phyloP scores from a whole-genome alignment of 208 protist species.

The Trypanosoma vivax region DNA sequence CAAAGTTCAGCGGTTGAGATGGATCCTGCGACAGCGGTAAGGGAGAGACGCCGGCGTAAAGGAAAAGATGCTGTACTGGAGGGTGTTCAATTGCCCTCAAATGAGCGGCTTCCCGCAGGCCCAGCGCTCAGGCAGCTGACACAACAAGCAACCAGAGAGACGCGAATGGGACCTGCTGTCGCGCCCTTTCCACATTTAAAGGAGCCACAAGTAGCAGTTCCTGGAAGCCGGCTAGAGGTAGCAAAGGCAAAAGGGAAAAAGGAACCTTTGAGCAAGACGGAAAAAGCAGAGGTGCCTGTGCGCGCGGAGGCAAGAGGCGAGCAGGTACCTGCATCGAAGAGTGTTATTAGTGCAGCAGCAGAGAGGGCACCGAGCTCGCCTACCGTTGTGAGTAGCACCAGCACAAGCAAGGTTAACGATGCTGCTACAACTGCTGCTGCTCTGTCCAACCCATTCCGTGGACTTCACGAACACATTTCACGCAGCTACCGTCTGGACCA shows the following conservation, averaged over 20 bases:
- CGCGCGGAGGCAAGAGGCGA: neutral
- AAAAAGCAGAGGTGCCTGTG: neutral
- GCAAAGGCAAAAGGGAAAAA: neutral
- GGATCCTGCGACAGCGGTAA: no score
- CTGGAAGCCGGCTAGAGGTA: neutral
- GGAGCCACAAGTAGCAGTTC: neutral
- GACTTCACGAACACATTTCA: constrained; percentile 41
- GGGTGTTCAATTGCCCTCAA: no score
- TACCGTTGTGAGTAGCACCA: neutral
- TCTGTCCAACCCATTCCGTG: constrained; percentile 62
- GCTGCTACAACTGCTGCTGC: constrained; percentile 8
- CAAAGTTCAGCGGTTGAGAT: no score
- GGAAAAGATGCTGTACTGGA: no score
- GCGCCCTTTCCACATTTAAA: neutral
- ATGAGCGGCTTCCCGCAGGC: no score
- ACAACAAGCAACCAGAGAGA: neutral
- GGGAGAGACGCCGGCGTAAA: no score
- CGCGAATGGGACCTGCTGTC: neutral
- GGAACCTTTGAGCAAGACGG: neutral
- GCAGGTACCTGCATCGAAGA: neutral
- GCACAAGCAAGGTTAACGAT: neutral
- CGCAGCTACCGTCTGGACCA: constrained; percentile 78
- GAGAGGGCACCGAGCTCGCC: no score
- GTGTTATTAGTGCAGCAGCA: no score
- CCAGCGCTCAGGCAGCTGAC: no score